phyloP scores from a whole-genome alignment of 2,329 filamentous ascomycete genomes.

The Trichophyton benhamiae region DNA sequence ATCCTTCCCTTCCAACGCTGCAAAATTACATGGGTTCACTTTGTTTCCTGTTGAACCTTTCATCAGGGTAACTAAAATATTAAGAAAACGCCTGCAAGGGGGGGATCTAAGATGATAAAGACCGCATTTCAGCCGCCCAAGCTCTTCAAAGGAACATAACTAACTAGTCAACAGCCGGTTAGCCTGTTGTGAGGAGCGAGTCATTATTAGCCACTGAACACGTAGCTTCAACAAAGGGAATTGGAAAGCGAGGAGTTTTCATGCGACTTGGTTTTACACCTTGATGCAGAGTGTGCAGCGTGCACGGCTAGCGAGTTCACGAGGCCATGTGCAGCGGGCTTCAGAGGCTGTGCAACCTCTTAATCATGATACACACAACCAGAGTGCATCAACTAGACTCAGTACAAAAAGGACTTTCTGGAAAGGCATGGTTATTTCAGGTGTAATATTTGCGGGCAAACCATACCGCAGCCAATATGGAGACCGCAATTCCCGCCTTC shows the following conservation, averaged over 20 bases:
- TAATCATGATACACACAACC: no score
- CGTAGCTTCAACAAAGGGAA: not conserved
- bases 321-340: not conserved
- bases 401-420: not conserved
- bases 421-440: not conserved
- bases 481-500: not conserved
- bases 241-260: not conserved
- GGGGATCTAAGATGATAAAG: no score
- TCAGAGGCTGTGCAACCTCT: not conserved
- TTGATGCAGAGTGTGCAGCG: no score
- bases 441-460: not conserved
- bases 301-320: not conserved
- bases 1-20: not conserved
- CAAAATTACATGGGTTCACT: not conserved
- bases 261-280: not conserved
- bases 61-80: not conserved
- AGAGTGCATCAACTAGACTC: no score
- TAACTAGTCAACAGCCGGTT: no score
- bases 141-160: no score
- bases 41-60: not conserved
- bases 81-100: not conserved
- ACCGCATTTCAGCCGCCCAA: no score
- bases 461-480: not conserved
- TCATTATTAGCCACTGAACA: no score
- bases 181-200: no score